Conservation (phyloP, 73 alveolate genomes). For the Symbiodinium pilosum region DNA sequence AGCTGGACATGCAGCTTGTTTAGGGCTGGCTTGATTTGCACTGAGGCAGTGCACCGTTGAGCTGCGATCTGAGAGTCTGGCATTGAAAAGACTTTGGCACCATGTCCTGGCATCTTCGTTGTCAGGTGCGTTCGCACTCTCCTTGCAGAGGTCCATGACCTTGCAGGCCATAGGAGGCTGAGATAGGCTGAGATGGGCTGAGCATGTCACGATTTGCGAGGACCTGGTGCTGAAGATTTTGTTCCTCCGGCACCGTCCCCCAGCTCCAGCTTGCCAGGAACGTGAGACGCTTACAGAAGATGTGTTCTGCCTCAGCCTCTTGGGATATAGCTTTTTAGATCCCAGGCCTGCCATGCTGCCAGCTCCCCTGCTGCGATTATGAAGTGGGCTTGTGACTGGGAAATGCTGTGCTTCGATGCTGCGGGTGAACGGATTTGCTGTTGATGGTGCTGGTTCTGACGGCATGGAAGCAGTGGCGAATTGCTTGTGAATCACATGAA, state of each 20-base stretch:
- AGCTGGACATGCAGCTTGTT: no score
- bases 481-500: no score
- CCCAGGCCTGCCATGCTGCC: conserved; percentile 6
- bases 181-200: no score
- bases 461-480: no score
- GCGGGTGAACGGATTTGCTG: no score
- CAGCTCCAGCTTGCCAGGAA: conserved; percentile 37
- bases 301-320: not conserved
- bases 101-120: not conserved
- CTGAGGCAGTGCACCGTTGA: conserved; percentile 79
- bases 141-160: conserved; percentile 40
- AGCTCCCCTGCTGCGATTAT: not conserved
- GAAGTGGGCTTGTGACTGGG: not conserved
- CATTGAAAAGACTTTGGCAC: not conserved
- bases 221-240: conserved; percentile 39
- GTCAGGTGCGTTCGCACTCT: conserved; percentile 55
- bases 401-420: not conserved
- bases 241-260: conserved; percentile 47
- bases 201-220: not conserved
- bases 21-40: no score
- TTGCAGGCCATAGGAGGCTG: conserved; percentile 1
- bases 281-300: not conserved
- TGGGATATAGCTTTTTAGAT: not conserved
- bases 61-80: not conserved
- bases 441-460: no score